Conservation (phyloP, 73 alveolate genomes). For the Tetrahymena elliotti region DNA sequence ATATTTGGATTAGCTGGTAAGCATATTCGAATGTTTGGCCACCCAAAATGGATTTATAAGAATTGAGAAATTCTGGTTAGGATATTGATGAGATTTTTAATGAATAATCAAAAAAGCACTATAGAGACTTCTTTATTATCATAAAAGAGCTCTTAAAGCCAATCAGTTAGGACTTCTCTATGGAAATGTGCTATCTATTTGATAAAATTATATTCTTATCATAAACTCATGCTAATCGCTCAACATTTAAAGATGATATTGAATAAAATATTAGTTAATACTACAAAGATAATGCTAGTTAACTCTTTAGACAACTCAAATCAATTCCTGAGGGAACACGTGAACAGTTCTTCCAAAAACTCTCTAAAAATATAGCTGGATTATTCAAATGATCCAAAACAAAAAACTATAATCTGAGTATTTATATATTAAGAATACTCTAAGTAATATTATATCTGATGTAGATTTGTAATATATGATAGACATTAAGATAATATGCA, state of each 20-base stretch:
- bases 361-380: neutral
- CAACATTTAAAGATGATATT: neutral
- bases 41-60: neutral
- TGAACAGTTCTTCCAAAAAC: neutral
- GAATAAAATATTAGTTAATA: neutral
- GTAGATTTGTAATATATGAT: neutral
- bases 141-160: neutral
- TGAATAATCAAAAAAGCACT: neutral
- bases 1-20: neutral
- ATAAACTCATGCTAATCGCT: neutral
- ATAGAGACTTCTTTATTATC: neutral
- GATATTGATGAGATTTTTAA: neutral
- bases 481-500: neutral
- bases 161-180: neutral
- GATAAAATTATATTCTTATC: neutral
- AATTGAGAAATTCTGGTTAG: neutral
- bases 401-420: neutral
- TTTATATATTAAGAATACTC: neutral
- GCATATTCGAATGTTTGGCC: neutral
- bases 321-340: conserved; percentile 1
- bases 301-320: neutral
- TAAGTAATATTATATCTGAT: neutral
- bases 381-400: neutral
- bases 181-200: neutral
- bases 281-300: neutral